A percentile compares a stretch with the other conserved stretches of the same genome.
These are phyloP conservation scores for Oryza glumipatula DNA, from an alignment of 176 grass and related monocot genomes.

Conservation along the genomic window DNA sequence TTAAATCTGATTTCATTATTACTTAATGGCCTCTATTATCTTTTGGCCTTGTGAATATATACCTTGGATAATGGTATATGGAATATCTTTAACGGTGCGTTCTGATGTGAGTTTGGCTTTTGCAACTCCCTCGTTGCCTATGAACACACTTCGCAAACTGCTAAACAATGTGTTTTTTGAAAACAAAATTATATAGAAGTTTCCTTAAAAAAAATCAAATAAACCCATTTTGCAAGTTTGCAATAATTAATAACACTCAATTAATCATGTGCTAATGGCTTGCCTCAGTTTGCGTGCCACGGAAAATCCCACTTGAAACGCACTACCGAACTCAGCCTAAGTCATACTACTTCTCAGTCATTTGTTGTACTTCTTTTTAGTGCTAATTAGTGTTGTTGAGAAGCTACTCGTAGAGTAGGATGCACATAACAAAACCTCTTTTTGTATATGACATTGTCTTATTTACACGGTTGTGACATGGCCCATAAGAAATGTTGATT, in stretches of 20 bases:
- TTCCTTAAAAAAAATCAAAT: no score
- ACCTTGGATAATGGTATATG: background rate
- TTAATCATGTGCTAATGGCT: no score
- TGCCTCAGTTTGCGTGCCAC: no score
- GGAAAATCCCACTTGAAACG: no score
- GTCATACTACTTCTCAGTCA: background rate
- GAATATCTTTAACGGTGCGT: background rate
- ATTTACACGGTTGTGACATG: background rate
- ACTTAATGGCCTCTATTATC: background rate
- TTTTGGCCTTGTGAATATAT: constrained; percentile 8
- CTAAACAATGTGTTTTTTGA: no score
- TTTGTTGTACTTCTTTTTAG: constrained; percentile 18
- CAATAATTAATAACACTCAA: no score
- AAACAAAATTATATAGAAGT: no score
- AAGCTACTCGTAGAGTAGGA: background rate
- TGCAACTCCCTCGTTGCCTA: no score
- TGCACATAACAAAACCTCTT: background rate
- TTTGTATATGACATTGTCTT: constrained; percentile 5
- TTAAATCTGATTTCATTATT: background rate
- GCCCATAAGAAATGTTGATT: background rate
- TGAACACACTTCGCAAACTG: no score
- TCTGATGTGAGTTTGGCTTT: no score
- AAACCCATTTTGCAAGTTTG: no score
- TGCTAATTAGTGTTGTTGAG: background rate
- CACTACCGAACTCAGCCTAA: no score